A percentile compares a stretch with the other conserved stretches of the same genome.
Conservation (phyloP, 805 yeast genomes). For the Starmerella tilneyi region DNA sequence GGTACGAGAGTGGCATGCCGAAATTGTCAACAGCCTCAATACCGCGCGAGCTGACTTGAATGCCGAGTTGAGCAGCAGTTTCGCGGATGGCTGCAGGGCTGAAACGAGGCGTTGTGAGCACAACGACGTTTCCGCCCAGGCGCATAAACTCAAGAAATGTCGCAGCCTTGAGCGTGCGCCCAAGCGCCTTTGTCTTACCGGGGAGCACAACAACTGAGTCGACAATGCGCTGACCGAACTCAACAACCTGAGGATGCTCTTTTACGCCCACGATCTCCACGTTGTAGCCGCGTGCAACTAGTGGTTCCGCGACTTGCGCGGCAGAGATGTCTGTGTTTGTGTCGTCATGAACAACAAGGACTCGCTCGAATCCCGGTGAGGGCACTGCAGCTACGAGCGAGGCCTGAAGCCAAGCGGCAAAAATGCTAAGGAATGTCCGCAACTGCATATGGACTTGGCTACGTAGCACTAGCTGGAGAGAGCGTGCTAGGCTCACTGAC, state of each 20-base stretch:
- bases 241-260: conserved; percentile 32
- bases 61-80: conserved; percentile 70
- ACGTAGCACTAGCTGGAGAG: too few relatives aligned
- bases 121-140: conserved; percentile 66
- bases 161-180: conserved; percentile 36
- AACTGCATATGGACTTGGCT: too few relatives aligned
- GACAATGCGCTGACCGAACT: conserved; percentile 39
- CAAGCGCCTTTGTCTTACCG: conserved; percentile 36
- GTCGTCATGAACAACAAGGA: conserved; percentile 30
- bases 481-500: too few relatives aligned
- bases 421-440: conserved; percentile 2
- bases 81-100: conserved; percentile 53
- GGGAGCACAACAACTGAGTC: conserved; percentile 56
- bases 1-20: conserved; percentile 16
- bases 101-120: conserved; percentile 45
- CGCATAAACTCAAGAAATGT: conserved; percentile 49
- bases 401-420: conserved; percentile 1
- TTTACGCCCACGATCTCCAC: conserved; percentile 27
- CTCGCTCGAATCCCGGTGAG: conserved; percentile 24
- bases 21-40: conserved; percentile 59
- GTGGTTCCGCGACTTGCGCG: conserved; percentile 19
- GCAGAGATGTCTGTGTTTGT: conserved; percentile 17
- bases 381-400: conserved; percentile 18
- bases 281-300: conserved; percentile 32
- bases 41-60: conserved; percentile 70